Conservation (phyloP, 2,329 filamentous ascomycete species). For the Onygena corvina region DNA sequence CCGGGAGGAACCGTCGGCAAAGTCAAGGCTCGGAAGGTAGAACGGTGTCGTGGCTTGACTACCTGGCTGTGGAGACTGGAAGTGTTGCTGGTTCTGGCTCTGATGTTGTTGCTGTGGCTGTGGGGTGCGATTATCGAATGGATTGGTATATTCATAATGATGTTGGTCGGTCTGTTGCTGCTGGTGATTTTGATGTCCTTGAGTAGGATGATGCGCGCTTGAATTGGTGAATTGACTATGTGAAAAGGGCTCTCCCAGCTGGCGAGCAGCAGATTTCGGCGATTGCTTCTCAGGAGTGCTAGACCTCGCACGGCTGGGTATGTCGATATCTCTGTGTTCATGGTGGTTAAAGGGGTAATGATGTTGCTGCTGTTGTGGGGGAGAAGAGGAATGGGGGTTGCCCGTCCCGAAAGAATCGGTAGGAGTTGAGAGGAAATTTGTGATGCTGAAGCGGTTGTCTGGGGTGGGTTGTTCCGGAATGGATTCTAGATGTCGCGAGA, state of each 20-base stretch:
- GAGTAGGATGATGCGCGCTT: background rate
- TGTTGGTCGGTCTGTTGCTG: background rate
- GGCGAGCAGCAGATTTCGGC: background rate
- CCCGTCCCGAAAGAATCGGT: background rate
- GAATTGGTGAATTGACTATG: background rate
- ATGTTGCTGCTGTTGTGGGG: slow-evolving; percentile 8
- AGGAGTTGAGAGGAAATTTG: background rate
- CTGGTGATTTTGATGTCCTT: background rate
- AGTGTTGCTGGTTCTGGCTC: slow-evolving; percentile 3
- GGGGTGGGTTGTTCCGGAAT: slow-evolving; percentile 1
- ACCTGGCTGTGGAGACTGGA: background rate
- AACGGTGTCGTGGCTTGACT: slow-evolving; percentile 11
- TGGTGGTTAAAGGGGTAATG: no score
- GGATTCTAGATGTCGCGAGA: background rate
- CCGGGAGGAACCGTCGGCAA: slow-evolving; percentile 40
- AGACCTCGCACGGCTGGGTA: background rate
- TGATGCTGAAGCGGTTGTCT: slow-evolving; percentile 3
- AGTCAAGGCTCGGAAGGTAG: slow-evolving; percentile 40
- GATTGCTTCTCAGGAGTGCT: background rate
- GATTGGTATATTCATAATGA: slow-evolving; percentile 2
- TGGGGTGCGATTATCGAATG: slow-evolving; percentile 7
- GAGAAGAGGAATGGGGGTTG: background rate
- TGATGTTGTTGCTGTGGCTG: slow-evolving; percentile 6
- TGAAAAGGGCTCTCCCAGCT: background rate
- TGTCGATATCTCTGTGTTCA: background rate